Evolutionary conservation across 2,329 filamentous ascomycete genomes (phyloP).

Genomic region (Tolypocladium tropicale): DNA sequence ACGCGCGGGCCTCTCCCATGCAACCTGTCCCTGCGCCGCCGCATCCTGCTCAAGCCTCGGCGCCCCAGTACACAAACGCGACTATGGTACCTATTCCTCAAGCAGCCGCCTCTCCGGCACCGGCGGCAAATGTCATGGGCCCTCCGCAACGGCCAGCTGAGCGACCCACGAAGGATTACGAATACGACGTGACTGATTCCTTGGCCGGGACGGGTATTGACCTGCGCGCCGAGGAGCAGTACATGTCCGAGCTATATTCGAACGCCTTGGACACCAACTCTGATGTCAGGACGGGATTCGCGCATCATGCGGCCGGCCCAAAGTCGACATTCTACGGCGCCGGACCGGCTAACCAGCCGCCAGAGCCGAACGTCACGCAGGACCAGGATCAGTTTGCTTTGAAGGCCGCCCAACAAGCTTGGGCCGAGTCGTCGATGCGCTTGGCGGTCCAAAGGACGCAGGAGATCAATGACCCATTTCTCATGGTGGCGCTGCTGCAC

Average conservation of each 20-base stretch:
- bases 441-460: slow-evolving; percentile 52
- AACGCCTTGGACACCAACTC: slow-evolving; percentile 31
- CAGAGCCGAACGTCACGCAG: slow-evolving; percentile 31
- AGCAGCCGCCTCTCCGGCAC: slow-evolving; percentile 12
- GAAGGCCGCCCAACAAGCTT: slow-evolving; percentile 54
- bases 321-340: slow-evolving; percentile 53
- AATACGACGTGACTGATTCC: slow-evolving; percentile 74
- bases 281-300: slow-evolving; percentile 41
- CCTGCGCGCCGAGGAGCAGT: slow-evolving; percentile 76
- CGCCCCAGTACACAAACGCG: slow-evolving; percentile 18
- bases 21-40: slow-evolving; percentile 21
- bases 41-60: slow-evolving; percentile 14
- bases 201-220: slow-evolving; percentile 79
- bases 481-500: slow-evolving; percentile 53
- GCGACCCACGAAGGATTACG: slow-evolving; percentile 48
- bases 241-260: slow-evolving; percentile 58
- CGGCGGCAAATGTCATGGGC: slow-evolving; percentile 33
- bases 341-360: slow-evolving; percentile 54
- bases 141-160: slow-evolving; percentile 53
- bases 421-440: slow-evolving; percentile 53
- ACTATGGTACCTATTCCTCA: slow-evolving; percentile 17
- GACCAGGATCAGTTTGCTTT: slow-evolving; percentile 56
- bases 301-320: slow-evolving; percentile 39
- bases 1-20: slow-evolving; percentile 19
- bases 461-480: slow-evolving; percentile 64